Evolutionary conservation across 1,284 basidiomycete species (phyloP), one percentile per base, ranked within the genome.

Genomic region (Cryptococcus depauperatus): DNA sequence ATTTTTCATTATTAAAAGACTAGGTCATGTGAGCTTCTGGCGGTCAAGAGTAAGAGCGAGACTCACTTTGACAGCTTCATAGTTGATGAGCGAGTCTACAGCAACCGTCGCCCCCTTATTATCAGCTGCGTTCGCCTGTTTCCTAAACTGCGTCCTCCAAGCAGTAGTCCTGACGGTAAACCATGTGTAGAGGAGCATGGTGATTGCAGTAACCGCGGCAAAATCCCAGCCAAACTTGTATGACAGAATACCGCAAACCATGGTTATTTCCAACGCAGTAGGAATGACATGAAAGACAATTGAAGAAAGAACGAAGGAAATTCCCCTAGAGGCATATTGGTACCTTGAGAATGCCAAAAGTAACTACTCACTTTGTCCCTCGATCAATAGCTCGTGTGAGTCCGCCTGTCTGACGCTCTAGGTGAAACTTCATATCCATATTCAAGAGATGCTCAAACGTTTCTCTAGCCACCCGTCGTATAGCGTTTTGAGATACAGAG

Each of bases 221-320:
- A 93, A 98, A 64, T 92, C 83, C 80, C 85, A 90, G 3, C 93
- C 93, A 62, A 95, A 98, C 64, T 97, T 96, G 68, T 88, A 97
- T 3, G 86, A 89, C 85, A 98, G 71, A 51, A 98, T 98, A 46
- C 91, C 93, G 72, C 92, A 98, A 33, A 98, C 93, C 76, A 98
- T 83, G 5, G 83, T 80, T 57, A 98, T 97, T 67, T 98, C 93
- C 37, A 98, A 73, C 0, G 92, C 93, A 0, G 95, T 98, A 0
- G 93, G 93, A 0, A 88, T 83, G 44, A 98, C 89, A 38, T 96
- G 86, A 66, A 97, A 98, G 6, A 98, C 78, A 44, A 97, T 83
- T 4, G 91, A 87, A 52, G 89, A 87, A 13, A 98, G 74, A 25
- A 98, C 79, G 72, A 98, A 98, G 0, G 89, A 90, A 56, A 98